Percentiles rank a stretch among this genome's conserved stretches.
Evolutionary conservation across 169 alveolate genomes (phyloP).

Genomic region (Perkinsus chesapeaki): DNA sequence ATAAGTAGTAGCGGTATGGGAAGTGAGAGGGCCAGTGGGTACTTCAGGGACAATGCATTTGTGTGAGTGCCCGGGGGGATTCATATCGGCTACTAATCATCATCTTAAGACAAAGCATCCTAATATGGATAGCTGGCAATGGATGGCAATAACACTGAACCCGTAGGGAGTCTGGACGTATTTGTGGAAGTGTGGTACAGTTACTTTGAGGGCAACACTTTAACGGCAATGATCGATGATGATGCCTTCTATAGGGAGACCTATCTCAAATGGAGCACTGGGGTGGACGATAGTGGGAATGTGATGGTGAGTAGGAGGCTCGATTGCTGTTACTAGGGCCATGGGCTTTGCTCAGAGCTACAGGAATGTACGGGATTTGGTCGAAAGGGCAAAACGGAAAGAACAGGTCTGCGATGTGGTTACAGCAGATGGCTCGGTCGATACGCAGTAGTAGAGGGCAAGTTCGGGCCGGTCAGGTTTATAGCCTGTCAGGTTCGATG

Average conservation of each 20-base stretch:
- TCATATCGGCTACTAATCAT: conserved; percentile 51
- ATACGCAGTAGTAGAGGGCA: conserved; percentile 21
- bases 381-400: background rate
- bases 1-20: conserved; percentile 8
- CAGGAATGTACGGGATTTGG: background rate
- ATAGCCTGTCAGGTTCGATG: conserved; percentile 16
- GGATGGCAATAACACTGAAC: conserved; percentile 1
- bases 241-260: conserved; percentile 45
- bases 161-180: background rate
- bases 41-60: conserved; percentile 38
- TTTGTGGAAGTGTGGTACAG: background rate
- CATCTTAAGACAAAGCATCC: conserved; percentile 35
- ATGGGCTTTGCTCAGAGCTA: background rate
- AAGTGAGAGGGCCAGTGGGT: background rate
- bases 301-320: conserved; percentile 23
- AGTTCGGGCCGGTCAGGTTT: background rate
- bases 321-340: conserved; percentile 19
- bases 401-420: conserved; percentile 42
- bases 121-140: conserved; percentile 17
- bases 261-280: conserved; percentile 43
- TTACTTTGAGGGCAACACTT: conserved; percentile 20
- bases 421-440: conserved; percentile 60
- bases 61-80: conserved; percentile 62
- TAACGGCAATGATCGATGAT: conserved; percentile 39
- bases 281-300: conserved; percentile 53